Evolutionary conservation across 1,284 basidiomycete genomes (phyloP), one percentile per base, ranked within the genome.

Genomic region (Ceraceosorus guamensis): DNA sequence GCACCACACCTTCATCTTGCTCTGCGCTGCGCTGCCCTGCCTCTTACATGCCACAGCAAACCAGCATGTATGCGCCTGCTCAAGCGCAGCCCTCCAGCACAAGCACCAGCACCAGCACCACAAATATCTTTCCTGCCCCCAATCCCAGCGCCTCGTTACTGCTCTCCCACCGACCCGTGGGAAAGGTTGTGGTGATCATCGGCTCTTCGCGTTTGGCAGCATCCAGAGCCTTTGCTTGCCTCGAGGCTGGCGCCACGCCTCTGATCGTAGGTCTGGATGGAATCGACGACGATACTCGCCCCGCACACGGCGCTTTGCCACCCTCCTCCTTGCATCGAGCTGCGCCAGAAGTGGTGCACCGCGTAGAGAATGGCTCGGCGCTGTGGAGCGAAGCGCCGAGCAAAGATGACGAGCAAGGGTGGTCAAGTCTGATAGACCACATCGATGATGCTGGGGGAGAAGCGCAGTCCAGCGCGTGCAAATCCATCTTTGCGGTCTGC

Each of bases 171-270:
- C 59, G 64, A 5, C 66, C 66, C 1, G 37, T 53, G 2, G 60
- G 61, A 16, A 63, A 62, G 34, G 32, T 59, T 2, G 61, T 53
- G 3, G 37, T 95, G 37, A 81, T 96, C 47, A 71, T 93, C 37
- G 91, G 91, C 2, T 83, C 85, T 2, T 84, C 85, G 35, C 71
- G 82, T 11, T 82, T 95, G 1, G 89, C 90, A 0, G 89, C 90
- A 0, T 83, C 83, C 30, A 83, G 91, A 41, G 85, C 87, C 5
- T 88, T 88, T 68, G 80, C 87, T 2, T 85, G 88, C 4, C 81
- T 93, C 45, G 89, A 93, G 73, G 87, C 91, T 0, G 86, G 86
- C 55, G 85, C 88, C 1, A 70, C 74, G 10, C 90, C 93, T 33
- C 76, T 86, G 33, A 78, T 95, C 31, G 74, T 89, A 2, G 53